Base-by-base conservation (phyloP, 805 yeast genomes). In the Yarrowia sp. region DNA sequence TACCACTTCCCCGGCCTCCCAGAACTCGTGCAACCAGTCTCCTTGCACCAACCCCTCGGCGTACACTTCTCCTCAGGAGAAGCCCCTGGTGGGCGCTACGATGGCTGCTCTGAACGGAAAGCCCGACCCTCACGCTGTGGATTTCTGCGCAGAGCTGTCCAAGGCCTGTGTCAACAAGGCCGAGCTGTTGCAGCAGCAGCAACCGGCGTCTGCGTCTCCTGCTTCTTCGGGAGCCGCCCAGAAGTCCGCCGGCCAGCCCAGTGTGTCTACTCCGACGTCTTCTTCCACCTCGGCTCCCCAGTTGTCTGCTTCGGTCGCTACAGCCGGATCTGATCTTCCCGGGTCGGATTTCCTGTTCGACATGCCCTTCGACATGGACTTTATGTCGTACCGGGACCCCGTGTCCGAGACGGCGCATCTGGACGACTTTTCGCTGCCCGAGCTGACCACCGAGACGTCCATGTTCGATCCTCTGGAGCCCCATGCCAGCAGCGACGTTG, bases 401-500 rank as follows among this genome's bases (percentile, higher is more conserved):
- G 50, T 71, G 38, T 74, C 75, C 34, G 80, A 74, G 44, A 76
- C 73, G 19, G 79, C 75, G 53, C 81, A 71, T 19, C 70, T 65
- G 4, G 55, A 61, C 38, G 71, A 72, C 39, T 75, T 75, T 69
- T 70, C 72, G 20, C 67, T 78, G 43, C 74, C 77, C 12, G 79
- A 76, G 64, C 71, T 79, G 24, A 73, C 74, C 44, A 73, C 73
- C 24, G 79, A 77, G 40, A 77, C 74, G 69, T 76, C 76, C 60
- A 69, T 76, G 71, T 75, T 79, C 55, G 80, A 76, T 65, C 79
- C 80, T 15, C 70, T 78, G 24, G 79, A 77, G 55, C 65, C 66
- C 10, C 69, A 68, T 53, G 72, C 71, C 52, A 66, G 66, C 44
- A 71, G 66, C 47, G 72, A 71, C 40, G 33, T 46, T 8, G 14